Conservation (phyloP, 352 stramenopile species). For the Phytophthora litchii region DNA sequence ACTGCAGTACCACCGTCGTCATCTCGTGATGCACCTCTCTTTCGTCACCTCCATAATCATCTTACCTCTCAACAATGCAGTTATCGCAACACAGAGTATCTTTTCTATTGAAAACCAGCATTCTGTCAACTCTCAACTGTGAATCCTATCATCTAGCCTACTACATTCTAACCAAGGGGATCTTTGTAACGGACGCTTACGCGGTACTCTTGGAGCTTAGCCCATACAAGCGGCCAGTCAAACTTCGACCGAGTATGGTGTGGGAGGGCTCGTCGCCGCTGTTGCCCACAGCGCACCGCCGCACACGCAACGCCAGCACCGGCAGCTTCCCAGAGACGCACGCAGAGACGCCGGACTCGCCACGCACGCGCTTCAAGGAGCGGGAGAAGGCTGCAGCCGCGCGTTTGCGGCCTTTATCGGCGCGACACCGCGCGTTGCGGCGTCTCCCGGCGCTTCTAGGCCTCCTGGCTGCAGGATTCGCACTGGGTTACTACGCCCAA, state of each 20-base stretch:
- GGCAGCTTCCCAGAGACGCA: conserved; percentile 34
- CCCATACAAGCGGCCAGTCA: conserved; percentile 6
- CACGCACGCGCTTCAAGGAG: conserved; percentile 29
- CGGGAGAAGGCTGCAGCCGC: conserved; percentile 21
- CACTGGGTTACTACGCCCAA: conserved; percentile 71
- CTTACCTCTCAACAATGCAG: too few relatives aligned
- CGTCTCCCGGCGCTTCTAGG: conserved; percentile 26
- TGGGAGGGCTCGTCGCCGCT: conserved; percentile 37
- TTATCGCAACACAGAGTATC: too few relatives aligned
- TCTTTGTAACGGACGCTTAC: conserved; percentile 16
- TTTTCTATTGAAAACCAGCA: too few relatives aligned
- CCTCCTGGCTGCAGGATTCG: conserved; percentile 41
- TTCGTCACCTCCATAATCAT: too few relatives aligned
- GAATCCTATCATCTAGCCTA: too few relatives aligned
- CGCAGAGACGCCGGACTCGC: conserved; percentile 15
- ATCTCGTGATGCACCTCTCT: neutral
- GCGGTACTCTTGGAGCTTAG: too few relatives aligned
- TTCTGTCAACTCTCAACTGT: neutral
- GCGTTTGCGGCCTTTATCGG: conserved; percentile 7
- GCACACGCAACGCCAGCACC: conserved; percentile 39
- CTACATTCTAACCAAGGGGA: too few relatives aligned
- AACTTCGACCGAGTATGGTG: conserved; percentile 21
- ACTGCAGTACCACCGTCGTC: neutral
- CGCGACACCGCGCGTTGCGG: conserved; percentile 20
- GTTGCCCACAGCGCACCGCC: conserved; percentile 40